Evolutionary conservation across 495 filamentous ascomycete genomes (phyloP).

Genomic region (Tuber borchii): DNA sequence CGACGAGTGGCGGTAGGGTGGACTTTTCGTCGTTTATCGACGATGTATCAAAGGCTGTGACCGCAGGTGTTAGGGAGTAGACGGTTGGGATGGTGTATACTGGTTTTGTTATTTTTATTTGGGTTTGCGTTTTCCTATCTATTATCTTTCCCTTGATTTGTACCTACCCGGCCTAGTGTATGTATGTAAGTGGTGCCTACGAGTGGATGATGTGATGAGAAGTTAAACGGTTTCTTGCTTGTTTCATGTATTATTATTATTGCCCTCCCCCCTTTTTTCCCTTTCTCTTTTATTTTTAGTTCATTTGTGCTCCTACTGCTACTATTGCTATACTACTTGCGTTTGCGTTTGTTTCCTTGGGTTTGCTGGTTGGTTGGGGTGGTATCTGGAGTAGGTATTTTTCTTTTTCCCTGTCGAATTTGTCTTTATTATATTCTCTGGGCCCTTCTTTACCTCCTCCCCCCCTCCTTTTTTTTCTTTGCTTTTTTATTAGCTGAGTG

Average conservation of each 20-base stretch:
- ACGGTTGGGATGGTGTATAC: conserved; percentile 7
- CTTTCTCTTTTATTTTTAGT: neutral
- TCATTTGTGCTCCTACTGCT: neutral
- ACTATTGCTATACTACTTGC: neutral
- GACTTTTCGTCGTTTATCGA: conserved; percentile 36
- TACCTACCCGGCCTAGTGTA: neutral
- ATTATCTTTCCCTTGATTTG: neutral
- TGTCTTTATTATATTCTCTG: neutral
- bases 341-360: neutral
- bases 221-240: neutral
- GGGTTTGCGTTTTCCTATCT: neutral
- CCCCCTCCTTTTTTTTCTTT: neutral
- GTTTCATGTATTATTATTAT: neutral
- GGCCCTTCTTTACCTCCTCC: too few relatives aligned
- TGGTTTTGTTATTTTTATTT: conserved; percentile 6
- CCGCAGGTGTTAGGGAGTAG: neutral
- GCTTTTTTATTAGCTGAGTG: neutral
- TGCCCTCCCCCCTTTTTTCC: neutral
- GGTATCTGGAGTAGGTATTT: neutral
- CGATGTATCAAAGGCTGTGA: conserved; percentile 25
- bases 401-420: neutral
- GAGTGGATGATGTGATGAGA: conserved; percentile 5
- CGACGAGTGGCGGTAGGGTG: conserved; percentile 18
- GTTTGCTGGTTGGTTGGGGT: neutral
- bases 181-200: neutral